Evolutionary conservation across 192 early-diverging fungal species (phyloP).

Genomic region (Chytriomyces hyalinus): DNA sequence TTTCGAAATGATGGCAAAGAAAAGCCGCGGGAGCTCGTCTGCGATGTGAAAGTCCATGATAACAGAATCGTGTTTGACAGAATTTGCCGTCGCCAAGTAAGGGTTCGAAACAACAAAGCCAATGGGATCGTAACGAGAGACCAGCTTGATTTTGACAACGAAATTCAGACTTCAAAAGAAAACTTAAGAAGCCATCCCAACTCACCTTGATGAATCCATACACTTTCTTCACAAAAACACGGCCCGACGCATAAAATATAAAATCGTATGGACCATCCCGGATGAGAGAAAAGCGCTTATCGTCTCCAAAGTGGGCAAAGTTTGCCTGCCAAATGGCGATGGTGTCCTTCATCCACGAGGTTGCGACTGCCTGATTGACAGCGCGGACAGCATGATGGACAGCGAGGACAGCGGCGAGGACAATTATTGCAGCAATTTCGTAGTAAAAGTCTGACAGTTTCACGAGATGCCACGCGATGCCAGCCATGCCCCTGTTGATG

Average conservation of each 20-base stretch:
- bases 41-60: conserved; percentile 36
- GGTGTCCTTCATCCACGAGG: conserved; percentile 36
- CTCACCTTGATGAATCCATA: conserved; percentile 66
- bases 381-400: conserved; percentile 25
- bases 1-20: conserved; percentile 73
- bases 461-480: conserved; percentile 25
- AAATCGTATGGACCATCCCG: conserved; percentile 77
- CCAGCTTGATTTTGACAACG: conserved; percentile 49
- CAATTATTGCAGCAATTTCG: conserved; percentile 12
- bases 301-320: conserved; percentile 75
- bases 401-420: conserved; percentile 13
- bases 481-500: conserved; percentile 16
- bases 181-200: neutral
- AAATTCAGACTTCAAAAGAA: neutral
- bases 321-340: conserved; percentile 55
- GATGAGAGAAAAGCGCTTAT: conserved; percentile 55
- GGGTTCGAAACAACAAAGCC: conserved; percentile 34
- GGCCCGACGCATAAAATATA: conserved; percentile 78
- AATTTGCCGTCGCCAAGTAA: conserved; percentile 4
- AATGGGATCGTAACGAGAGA: conserved; percentile 60
- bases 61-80: conserved; percentile 30
- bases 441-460: conserved; percentile 3
- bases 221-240: conserved; percentile 67
- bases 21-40: conserved; percentile 54
- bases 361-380: conserved; percentile 44